phyloP scores from a whole-genome alignment of 2,329 filamentous ascomycete genomes.

The Penicillium sp. region DNA sequence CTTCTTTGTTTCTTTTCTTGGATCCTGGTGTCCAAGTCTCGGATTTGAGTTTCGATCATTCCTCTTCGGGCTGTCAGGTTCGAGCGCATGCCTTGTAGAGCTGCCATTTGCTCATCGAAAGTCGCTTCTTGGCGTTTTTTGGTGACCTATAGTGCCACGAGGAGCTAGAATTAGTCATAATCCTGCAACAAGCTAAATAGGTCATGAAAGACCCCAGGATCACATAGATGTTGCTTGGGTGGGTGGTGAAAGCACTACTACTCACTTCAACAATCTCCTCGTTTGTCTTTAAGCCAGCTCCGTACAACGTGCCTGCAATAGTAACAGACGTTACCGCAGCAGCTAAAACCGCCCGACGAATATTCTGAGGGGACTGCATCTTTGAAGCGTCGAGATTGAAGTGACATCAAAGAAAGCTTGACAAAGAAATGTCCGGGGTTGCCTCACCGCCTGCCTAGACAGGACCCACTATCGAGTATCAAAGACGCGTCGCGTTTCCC shows the following conservation, averaged over 20 bases:
- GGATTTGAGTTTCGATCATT: conserved; percentile 59
- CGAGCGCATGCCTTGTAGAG: conserved; percentile 53
- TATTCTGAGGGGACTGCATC: conserved; percentile 35
- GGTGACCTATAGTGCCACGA: conserved; percentile 37
- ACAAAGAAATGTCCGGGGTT: conserved; percentile 10
- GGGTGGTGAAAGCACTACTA: neutral
- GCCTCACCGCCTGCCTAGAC: conserved; percentile 26
- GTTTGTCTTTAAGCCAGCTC: conserved; percentile 58
- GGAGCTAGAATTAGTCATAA: neutral
- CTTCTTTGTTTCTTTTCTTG: conserved; percentile 42
- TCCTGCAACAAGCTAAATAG: neutral
- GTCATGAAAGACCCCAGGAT: neutral
- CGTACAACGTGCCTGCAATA: conserved; percentile 59
- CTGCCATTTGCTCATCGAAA: conserved; percentile 56
- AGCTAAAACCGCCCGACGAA: conserved; percentile 56
- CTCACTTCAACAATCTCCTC: conserved; percentile 54
- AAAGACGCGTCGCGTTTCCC: conserved; percentile 30
- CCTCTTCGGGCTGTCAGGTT: conserved; percentile 53
- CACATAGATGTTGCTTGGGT: neutral
- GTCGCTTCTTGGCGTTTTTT: conserved; percentile 53
- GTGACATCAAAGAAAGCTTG: conserved; percentile 5
- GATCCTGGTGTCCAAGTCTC: conserved; percentile 47
- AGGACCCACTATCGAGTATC: conserved; percentile 21
- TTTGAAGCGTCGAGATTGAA: conserved; percentile 4
- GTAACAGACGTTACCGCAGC: conserved; percentile 58